Evolutionary conservation across 2,329 filamentous ascomycete species (phyloP).

Genomic region (Neophaeococcomyces aloes): DNA sequence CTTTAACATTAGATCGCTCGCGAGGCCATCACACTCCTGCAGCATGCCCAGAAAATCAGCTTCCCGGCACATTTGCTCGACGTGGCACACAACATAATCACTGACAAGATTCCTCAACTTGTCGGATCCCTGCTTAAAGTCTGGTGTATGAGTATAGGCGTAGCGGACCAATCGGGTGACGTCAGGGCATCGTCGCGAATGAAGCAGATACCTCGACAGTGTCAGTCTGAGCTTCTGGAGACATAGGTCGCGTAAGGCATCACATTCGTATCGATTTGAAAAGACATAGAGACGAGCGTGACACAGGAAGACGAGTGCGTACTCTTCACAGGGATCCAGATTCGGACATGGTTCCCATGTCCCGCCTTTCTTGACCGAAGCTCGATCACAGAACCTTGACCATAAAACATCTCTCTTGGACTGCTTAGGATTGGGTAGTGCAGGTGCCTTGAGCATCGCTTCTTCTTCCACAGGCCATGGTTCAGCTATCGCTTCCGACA

Average conservation of each 20-base stretch:
- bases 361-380: background rate
- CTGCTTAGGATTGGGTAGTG: too few relatives aligned
- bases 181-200: constrained; percentile 19
- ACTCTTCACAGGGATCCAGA: constrained; percentile 20
- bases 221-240: constrained; percentile 27
- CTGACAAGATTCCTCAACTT: constrained; percentile 17
- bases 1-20: background rate
- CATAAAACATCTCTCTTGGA: too few relatives aligned
- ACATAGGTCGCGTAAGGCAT: constrained; percentile 25
- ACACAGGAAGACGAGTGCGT: constrained; percentile 28
- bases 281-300: constrained; percentile 33
- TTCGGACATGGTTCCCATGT: constrained; percentile 14
- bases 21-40: constrained; percentile 12
- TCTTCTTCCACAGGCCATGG: too few relatives aligned
- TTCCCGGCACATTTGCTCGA: constrained; percentile 12
- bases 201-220: constrained; percentile 25
- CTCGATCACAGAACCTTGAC: constrained; percentile 4
- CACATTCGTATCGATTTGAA: constrained; percentile 33
- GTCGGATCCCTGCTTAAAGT: constrained; percentile 5
- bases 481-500: too few relatives aligned
- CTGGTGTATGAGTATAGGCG: constrained; percentile 27
- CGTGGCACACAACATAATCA: constrained; percentile 21
- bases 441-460: too few relatives aligned
- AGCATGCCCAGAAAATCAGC: constrained; percentile 13
- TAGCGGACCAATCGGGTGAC: constrained; percentile 28